phyloP scores from a whole-genome alignment of 2,329 filamentous ascomycete genomes.

The Diaporthe caulivora region DNA sequence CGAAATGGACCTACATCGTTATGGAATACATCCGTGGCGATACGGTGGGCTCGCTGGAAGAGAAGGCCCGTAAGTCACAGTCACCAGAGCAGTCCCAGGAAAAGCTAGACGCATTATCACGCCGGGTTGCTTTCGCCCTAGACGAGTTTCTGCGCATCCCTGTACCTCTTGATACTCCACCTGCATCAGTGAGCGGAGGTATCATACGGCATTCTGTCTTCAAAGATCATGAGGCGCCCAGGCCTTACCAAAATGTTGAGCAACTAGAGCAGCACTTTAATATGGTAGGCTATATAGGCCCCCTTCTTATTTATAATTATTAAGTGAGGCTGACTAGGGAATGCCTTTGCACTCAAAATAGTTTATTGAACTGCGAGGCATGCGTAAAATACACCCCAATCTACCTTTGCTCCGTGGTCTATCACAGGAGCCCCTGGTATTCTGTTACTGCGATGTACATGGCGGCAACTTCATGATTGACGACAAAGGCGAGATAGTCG shows the following conservation, averaged over 20 bases:
- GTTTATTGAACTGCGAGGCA: conserved; percentile 2
- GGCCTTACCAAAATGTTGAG: neutral
- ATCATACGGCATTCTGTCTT: neutral
- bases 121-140: conserved; percentile 1
- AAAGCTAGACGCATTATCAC: neutral
- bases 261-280: conserved; percentile 14
- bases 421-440: conserved; percentile 13
- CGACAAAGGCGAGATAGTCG: neutral
- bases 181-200: conserved; percentile 3
- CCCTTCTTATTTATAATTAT: neutral
- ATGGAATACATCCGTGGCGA: conserved; percentile 9
- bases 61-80: neutral
- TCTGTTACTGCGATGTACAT: neutral
- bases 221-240: neutral
- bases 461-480: conserved; percentile 10
- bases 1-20: conserved; percentile 6
- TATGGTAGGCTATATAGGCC: conserved; percentile 13
- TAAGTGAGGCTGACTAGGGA: neutral
- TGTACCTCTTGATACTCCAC: neutral
- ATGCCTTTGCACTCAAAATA: neutral
- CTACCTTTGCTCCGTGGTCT: neutral
- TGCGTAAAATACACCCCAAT: neutral
- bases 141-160: conserved; percentile 15
- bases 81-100: neutral
- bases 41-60: neutral